Conservation (phyloP, 805 yeast species). For the Candida sanyiensis region DNA sequence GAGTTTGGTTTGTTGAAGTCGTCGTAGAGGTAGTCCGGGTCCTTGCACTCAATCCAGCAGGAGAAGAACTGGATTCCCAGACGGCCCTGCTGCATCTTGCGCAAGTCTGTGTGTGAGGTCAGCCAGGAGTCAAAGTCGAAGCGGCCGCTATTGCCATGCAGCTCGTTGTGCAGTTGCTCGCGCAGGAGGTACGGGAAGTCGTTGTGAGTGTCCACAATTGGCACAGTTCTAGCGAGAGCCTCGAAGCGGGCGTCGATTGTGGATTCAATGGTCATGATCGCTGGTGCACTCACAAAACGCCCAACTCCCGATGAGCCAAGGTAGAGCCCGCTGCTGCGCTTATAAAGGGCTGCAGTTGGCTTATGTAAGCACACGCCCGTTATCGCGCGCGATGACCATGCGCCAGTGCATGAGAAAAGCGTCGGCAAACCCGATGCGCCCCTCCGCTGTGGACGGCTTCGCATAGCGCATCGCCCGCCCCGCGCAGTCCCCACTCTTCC, state of each 20-base stretch:
- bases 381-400: not conserved
- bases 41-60: conserved; percentile 42
- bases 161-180: conserved; percentile 39
- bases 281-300: no score
- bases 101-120: conserved; percentile 40
- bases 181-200: conserved; percentile 48
- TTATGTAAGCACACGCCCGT: no score
- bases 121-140: conserved; percentile 38
- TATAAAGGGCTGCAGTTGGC: not conserved
- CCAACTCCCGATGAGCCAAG: not conserved
- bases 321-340: not conserved
- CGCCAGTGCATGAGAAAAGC: not conserved
- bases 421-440: conserved; percentile 2
- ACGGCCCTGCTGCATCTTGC: conserved; percentile 36
- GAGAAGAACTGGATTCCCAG: conserved; percentile 48
- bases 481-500: not conserved
- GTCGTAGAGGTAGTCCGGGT: conserved; percentile 33
- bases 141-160: conserved; percentile 27
- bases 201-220: conserved; percentile 44
- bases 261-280: no score
- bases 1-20: conserved; percentile 40
- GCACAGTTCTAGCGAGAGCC: conserved; percentile 21
- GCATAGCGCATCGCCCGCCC: not conserved
- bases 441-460: not conserved
- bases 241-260: conserved; percentile 19